Evolutionary conservation across 768 basidiomycete species (phyloP).

Genomic region (Nevesoporus exiguus): DNA sequence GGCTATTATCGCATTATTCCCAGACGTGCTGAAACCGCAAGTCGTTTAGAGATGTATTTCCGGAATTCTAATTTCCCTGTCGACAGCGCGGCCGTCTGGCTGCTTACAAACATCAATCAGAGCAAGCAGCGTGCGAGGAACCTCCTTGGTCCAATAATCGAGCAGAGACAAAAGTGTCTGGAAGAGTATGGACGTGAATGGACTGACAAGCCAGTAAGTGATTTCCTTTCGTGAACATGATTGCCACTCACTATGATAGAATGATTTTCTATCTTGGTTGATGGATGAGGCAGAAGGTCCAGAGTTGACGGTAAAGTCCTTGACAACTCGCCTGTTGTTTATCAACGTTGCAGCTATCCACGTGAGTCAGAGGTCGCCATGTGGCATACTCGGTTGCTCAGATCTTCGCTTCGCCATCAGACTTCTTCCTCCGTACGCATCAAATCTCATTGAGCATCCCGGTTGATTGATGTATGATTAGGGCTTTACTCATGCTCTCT

Average conservation of each 20-base stretch:
- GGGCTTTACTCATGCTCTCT: not conserved
- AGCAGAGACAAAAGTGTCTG: not conserved
- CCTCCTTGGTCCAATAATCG: not conserved
- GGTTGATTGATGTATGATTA: not conserved
- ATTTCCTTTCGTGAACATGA: not conserved
- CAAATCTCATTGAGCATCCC: not conserved
- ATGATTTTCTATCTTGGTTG: not conserved
- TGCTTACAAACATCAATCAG: not conserved
- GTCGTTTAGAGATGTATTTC: not conserved
- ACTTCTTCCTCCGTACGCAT: not conserved
- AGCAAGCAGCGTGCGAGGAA: not conserved
- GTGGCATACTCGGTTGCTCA: too few species aligned
- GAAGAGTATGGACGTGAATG: not conserved
- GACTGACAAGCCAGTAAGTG: not conserved
- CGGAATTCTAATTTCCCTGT: too few species aligned
- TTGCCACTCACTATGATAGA: not conserved
- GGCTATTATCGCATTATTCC: not conserved
- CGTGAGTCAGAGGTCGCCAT: too few species aligned
- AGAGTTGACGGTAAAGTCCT: conserved; percentile 16
- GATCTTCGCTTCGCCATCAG: too few species aligned
- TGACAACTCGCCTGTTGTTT: conserved; percentile 14
- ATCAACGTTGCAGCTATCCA: not conserved
- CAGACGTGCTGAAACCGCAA: not conserved
- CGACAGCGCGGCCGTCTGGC: not conserved
- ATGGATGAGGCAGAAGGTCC: not conserved